These are phyloP conservation scores for Lophiotrema nucula DNA, from an alignment of 495 filamentous ascomycete species.

Conservation along the genomic window DNA sequence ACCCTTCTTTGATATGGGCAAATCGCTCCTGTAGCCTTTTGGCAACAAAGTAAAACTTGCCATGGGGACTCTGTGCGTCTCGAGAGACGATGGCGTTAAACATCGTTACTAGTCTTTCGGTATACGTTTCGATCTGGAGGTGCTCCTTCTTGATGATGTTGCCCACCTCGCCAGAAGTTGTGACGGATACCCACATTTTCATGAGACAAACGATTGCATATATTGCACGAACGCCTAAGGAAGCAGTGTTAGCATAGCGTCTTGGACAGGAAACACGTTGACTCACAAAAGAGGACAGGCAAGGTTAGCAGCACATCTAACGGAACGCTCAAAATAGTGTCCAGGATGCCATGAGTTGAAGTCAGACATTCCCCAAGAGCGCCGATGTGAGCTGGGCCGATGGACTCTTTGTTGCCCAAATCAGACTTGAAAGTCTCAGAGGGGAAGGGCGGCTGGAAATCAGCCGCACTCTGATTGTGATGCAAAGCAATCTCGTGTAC, in stretches of 20 bases:
- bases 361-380: slow-evolving; percentile 70
- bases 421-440: slow-evolving; percentile 18
- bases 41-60: slow-evolving; percentile 75
- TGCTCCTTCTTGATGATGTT: slow-evolving; percentile 73
- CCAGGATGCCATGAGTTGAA: slow-evolving; percentile 71
- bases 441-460: slow-evolving; percentile 46
- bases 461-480: slow-evolving; percentile 64
- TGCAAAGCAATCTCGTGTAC: slow-evolving; percentile 86
- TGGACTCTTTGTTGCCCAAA: slow-evolving; percentile 23
- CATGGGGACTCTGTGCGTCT: slow-evolving; percentile 65
- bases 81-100: slow-evolving; percentile 64
- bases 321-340: slow-evolving; percentile 63
- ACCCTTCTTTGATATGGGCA: slow-evolving; percentile 30
- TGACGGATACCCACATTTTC: slow-evolving; percentile 80
- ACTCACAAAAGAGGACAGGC: slow-evolving; percentile 66
- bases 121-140: slow-evolving; percentile 71
- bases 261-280: too few species aligned
- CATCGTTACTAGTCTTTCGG: slow-evolving; percentile 64
- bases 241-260: too few species aligned
- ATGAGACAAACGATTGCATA: slow-evolving; percentile 85
- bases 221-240: slow-evolving; percentile 68
- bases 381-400: slow-evolving; percentile 57
- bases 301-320: slow-evolving; percentile 63
- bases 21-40: slow-evolving; percentile 75
- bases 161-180: slow-evolving; percentile 65